Percentiles rank a stretch among this genome's conserved stretches.
phyloP scores from a whole-genome alignment of 106 monocot species.

The Amphibolis antarctica region DNA sequence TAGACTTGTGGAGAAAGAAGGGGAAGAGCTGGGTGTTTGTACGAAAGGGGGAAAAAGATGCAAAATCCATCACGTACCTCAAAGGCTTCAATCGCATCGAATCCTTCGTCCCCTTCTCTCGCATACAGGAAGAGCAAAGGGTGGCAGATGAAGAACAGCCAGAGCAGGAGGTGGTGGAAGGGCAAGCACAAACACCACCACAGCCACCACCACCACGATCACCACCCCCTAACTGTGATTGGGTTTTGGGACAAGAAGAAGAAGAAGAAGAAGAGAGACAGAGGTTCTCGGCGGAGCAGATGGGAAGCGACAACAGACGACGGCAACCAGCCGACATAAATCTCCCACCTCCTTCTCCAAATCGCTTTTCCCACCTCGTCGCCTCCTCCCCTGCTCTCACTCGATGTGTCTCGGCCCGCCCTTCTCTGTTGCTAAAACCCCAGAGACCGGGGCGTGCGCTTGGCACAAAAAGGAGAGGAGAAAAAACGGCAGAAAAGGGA shows the following conservation, averaged over 20 bases:
- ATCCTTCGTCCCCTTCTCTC: background rate
- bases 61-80: slow-evolving; percentile 3
- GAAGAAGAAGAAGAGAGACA: background rate
- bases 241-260: too few relatives aligned
- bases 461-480: slow-evolving; percentile 3
- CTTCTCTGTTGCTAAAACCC: slow-evolving; percentile 2
- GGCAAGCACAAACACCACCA: background rate
- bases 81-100: slow-evolving; percentile 21
- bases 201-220: too few relatives aligned
- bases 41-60: background rate
- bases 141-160: background rate
- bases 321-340: slow-evolving; percentile 9
- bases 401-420: background rate
- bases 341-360: slow-evolving; percentile 1
- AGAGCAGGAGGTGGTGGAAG: background rate
- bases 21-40: background rate
- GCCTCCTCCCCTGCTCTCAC: background rate
- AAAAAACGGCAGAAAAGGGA: background rate
- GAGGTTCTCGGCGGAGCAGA: background rate
- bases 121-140: slow-evolving; percentile 1
- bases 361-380: background rate
- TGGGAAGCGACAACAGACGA: slow-evolving; percentile 1
- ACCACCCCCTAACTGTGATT: too few relatives aligned
- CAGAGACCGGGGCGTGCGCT: background rate
- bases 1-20: background rate